Conservation (phyloP, 1,139 yeast species). For the Blastobotrys ciferrii region DNA sequence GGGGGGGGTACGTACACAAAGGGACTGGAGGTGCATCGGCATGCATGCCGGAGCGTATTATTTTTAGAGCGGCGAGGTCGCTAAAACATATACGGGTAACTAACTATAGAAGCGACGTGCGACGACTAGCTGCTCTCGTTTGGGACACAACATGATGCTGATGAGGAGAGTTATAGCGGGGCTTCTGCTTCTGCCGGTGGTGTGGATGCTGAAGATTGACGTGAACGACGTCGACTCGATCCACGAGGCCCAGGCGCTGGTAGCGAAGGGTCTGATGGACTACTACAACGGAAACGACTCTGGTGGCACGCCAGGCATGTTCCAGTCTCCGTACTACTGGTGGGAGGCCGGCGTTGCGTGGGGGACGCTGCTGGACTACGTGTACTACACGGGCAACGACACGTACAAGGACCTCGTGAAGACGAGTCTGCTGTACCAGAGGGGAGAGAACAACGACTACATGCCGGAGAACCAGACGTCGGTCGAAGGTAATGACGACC, state of each 20-base stretch:
- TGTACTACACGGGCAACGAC: constrained; percentile 60
- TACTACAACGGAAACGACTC: constrained; percentile 61
- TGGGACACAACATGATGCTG: too few relatives aligned
- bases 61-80: too few relatives aligned
- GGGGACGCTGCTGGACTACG: constrained; percentile 71
- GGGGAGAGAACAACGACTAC: constrained; percentile 64
- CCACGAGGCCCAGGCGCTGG: constrained; percentile 49
- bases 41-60: too few relatives aligned
- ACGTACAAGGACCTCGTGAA: constrained; percentile 56
- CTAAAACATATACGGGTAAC: too few relatives aligned
- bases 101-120: too few relatives aligned
- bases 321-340: constrained; percentile 79
- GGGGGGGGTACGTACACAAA: too few relatives aligned
- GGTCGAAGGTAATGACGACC: constrained; percentile 90
- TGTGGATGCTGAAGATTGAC: constrained; percentile 21
- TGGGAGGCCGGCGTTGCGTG: constrained; percentile 93
- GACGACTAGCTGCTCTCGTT: too few relatives aligned
- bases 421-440: constrained; percentile 61
- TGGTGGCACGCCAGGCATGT: constrained; percentile 68
- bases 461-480: constrained; percentile 73
- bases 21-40: too few relatives aligned
- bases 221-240: constrained; percentile 28
- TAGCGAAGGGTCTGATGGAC: constrained; percentile 64
- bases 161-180: background rate
- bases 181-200: constrained; percentile 5